Evolutionary conservation across 176 grass and related monocot species (phyloP), one percentile per base, ranked within the genome.

Genomic region (Elymus sibiricus): DNA sequence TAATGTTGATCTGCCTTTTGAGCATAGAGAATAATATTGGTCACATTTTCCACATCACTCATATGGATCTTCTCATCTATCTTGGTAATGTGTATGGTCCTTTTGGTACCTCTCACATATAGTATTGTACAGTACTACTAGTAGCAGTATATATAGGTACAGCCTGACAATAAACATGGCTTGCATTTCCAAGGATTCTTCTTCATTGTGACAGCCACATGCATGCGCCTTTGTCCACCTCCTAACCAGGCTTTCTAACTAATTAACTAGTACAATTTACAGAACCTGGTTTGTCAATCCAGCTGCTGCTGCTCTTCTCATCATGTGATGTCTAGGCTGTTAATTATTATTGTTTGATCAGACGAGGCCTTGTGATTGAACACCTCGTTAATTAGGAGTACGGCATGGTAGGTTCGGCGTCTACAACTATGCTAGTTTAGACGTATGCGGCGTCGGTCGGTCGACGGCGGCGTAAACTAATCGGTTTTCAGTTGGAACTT

Each of bases 191-290:
- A 26, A 82, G 21, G 43, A 75, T 79, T 32, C 64, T 29, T 5
- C 53, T 56, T 56, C 19, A 53, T 78, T 85, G 14, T 71, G 25
- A 73, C 42, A 22, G 63, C 27, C 86, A 77, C 86, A 85, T 63
- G 61, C 59, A 84, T 70, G 56, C 55, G 80, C 72, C 84, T 44
- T 79, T 85, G 47, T 78, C 77, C 76, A 58, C 12, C 61, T 77
- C 44, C 77, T 82, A 56, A 65, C 79, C 68, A 56, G 56, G 56
- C 61, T 35, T 34, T 26, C 28, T 14, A 74, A 71, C 84, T n/a
- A n/a, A n/a, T n/a, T 16, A 70, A 70, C 21, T 39, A 70, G 19
- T 39, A 44, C 13, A 13, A 24, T 32, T 16, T 43, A 71, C 40
- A 79, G 82, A 71, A 66, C 70, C 28, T 14, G 3, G 25, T 37